phyloP scores from a whole-genome alignment of 164 flowering plant genomes.

The Vitis rupestris region DNA sequence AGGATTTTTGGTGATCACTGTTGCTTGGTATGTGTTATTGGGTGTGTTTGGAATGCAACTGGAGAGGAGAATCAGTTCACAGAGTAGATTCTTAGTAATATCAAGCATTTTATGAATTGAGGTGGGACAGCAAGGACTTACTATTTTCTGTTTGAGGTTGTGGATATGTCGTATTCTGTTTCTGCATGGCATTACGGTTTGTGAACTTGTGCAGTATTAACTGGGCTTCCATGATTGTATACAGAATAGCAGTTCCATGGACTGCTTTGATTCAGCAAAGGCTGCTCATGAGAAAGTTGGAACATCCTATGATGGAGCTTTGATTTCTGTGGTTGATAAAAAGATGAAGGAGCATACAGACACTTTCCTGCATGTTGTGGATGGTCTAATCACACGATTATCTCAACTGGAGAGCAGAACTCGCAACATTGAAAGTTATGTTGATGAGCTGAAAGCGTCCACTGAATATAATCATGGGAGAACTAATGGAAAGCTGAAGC shows the following conservation, averaged over 20 bases:
- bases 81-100: no score
- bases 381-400: conserved; percentile 22
- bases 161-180: not conserved
- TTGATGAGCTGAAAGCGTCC: conserved; percentile 29
- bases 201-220: not conserved
- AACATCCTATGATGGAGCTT: not conserved
- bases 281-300: not conserved
- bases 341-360: conserved; percentile 23
- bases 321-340: conserved; percentile 21
- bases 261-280: conserved; percentile 4
- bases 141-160: no score
- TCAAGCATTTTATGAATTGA: no score
- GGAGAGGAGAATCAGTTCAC: no score
- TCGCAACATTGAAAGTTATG: conserved; percentile 17
- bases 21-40: no score
- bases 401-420: conserved; percentile 27
- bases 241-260: conserved; percentile 11
- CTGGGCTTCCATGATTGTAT: not conserved
- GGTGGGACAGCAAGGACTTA: no score
- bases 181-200: not conserved
- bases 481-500: conserved; percentile 25
- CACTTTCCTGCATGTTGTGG: conserved; percentile 22
- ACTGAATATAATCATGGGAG: conserved; percentile 16
- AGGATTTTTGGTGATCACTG: no score
- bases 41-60: no score